These are phyloP conservation scores for Auricularia heimuer DNA, from an alignment of 768 basidiomycete genomes.

Conservation along the genomic window DNA sequence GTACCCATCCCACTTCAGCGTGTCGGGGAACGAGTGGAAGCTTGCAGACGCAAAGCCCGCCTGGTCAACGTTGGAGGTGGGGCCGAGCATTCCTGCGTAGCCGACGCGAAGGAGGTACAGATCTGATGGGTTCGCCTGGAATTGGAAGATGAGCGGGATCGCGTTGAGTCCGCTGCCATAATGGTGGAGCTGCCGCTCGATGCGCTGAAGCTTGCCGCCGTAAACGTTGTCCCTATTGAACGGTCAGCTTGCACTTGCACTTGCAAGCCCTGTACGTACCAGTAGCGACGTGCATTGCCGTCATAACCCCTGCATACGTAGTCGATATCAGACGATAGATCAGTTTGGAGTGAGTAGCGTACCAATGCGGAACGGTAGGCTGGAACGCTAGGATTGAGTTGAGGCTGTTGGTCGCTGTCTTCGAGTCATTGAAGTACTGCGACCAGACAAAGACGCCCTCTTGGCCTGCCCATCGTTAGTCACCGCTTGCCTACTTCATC, in stretches of 20 bases:
- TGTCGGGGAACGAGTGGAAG: constrained; percentile 50
- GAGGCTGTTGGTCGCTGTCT: constrained; percentile 40
- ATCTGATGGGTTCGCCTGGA: constrained; percentile 36
- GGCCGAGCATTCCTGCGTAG: constrained; percentile 42
- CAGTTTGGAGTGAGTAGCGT: background rate
- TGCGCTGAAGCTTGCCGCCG: constrained; percentile 43
- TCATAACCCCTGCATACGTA: constrained; percentile 32
- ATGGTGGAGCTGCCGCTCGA: constrained; percentile 50
- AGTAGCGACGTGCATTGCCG: constrained; percentile 48
- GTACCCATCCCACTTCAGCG: constrained; percentile 47
- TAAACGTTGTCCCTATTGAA: constrained; percentile 43
- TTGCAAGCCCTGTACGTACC: constrained; percentile 22
- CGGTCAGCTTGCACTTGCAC: background rate
- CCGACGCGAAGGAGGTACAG: constrained; percentile 43
- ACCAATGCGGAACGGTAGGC: constrained; percentile 47
- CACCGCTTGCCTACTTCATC: background rate
- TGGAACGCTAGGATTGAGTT: constrained; percentile 50
- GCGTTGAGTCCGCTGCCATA: constrained; percentile 50
- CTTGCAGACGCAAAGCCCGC: constrained; percentile 50
- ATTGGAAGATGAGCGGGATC: constrained; percentile 41
- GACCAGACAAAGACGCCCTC: constrained; percentile 49
- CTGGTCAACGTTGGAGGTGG: constrained; percentile 46
- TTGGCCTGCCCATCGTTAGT: constrained; percentile 12
- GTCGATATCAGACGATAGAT: background rate
- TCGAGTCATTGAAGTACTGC: constrained; percentile 42